Evolutionary conservation across 2,329 filamentous ascomycete genomes (phyloP).

Genomic region (Biscogniauxia mediterranea): DNA sequence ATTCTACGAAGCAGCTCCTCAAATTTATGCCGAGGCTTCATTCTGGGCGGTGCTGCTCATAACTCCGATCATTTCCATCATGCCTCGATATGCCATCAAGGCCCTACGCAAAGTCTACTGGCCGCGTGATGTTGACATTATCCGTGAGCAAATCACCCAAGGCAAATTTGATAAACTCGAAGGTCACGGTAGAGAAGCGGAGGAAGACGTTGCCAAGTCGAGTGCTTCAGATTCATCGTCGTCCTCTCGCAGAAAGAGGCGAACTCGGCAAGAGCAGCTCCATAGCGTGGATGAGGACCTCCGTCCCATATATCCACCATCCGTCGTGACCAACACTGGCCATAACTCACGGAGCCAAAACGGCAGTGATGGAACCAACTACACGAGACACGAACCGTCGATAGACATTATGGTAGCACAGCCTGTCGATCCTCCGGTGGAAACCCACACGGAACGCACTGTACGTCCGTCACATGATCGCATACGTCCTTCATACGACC

Average conservation of each 20-base stretch:
- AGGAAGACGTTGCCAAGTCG: slow-evolving; percentile 35
- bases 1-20: slow-evolving; percentile 73
- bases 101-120: slow-evolving; percentile 89
- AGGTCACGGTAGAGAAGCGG: slow-evolving; percentile 28
- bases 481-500: slow-evolving; percentile 81
- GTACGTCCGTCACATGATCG: slow-evolving; percentile 61
- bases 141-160: slow-evolving; percentile 84
- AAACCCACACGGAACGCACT: slow-evolving; percentile 25
- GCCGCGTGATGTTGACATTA: slow-evolving; percentile 90
- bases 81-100: slow-evolving; percentile 86
- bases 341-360: slow-evolving; percentile 84
- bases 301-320: slow-evolving; percentile 90
- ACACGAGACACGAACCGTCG: slow-evolving; percentile 66
- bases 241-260: slow-evolving; percentile 35
- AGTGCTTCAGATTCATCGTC: slow-evolving; percentile 44
- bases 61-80: slow-evolving; percentile 76
- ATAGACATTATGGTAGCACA: slow-evolving; percentile 47
- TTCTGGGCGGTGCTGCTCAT: slow-evolving; percentile 87
- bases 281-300: slow-evolving; percentile 79
- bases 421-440: slow-evolving; percentile 22
- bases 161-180: slow-evolving; percentile 76
- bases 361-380: slow-evolving; percentile 91
- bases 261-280: slow-evolving; percentile 54
- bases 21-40: slow-evolving; percentile 76
- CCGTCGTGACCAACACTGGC: slow-evolving; percentile 71